Evolutionary conservation across 2,329 filamentous ascomycete genomes (phyloP).

Genomic region (Aspergillus cejpii): DNA sequence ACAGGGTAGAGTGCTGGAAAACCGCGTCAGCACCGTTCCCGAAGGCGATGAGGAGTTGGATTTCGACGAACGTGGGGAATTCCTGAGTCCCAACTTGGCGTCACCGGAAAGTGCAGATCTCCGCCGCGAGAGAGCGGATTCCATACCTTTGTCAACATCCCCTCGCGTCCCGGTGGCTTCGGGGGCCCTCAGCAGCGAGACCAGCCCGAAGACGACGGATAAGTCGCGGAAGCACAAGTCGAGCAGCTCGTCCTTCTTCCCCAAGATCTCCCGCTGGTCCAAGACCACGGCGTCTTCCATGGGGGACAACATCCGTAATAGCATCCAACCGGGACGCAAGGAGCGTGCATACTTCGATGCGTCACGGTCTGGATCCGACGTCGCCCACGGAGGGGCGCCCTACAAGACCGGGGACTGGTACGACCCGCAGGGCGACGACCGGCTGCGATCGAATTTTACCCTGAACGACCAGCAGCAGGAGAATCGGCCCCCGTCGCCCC

Average conservation of each 20-base stretch:
- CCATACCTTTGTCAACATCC: conserved; percentile 42
- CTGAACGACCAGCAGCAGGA: conserved; percentile 38
- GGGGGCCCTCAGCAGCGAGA: conserved; percentile 62
- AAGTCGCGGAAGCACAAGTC: conserved; percentile 86
- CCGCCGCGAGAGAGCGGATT: conserved; percentile 37
- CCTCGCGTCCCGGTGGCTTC: conserved; percentile 38
- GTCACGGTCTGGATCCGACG: conserved; percentile 72
- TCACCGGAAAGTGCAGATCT: conserved; percentile 51
- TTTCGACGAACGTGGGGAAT: conserved; percentile 45
- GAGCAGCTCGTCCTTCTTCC: conserved; percentile 71
- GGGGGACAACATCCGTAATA: conserved; percentile 67
- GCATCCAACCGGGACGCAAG: conserved; percentile 48
- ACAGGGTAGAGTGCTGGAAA: conserved; percentile 54
- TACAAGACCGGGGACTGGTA: conserved; percentile 42
- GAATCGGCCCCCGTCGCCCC: conserved; percentile 52
- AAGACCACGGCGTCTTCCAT: conserved; percentile 90
- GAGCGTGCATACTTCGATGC: conserved; percentile 56
- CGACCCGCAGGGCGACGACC: conserved; percentile 43
- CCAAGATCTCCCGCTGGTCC: conserved; percentile 95
- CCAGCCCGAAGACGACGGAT: conserved; percentile 63
- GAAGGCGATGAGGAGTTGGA: conserved; percentile 74
- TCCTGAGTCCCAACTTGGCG: conserved; percentile 51
- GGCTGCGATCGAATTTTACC: conserved; percentile 40
- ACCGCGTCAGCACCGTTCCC: conserved; percentile 83
- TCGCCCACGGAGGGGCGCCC: conserved; percentile 61